These are phyloP conservation scores for Phytophthora boehmeriae DNA, from an alignment of 352 stramenopile genomes.

Conservation along the genomic window DNA sequence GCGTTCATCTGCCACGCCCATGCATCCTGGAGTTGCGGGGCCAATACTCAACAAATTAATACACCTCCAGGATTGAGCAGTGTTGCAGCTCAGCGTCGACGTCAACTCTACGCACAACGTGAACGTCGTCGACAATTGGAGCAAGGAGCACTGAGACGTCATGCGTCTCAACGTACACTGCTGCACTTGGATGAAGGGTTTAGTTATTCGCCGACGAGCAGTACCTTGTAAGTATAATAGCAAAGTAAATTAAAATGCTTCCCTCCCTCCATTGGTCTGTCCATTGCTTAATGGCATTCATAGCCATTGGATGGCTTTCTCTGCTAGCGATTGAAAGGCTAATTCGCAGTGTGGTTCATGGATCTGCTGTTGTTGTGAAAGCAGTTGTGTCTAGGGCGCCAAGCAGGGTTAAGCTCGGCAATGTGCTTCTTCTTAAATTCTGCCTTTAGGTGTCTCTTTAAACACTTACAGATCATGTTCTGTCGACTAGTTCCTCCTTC, in stretches of 20 bases:
- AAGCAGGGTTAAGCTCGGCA: too few relatives aligned
- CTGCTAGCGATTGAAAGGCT: too few relatives aligned
- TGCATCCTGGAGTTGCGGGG: conserved; percentile 7
- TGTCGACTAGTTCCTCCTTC: too few relatives aligned
- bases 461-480: too few relatives aligned
- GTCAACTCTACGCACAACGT: conserved; percentile 36
- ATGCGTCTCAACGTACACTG: conserved; percentile 26
- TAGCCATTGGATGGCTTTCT: too few relatives aligned
- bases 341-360: too few relatives aligned
- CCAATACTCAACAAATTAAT: conserved; percentile 5
- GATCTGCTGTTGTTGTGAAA: too few relatives aligned
- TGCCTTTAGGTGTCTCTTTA: too few relatives aligned
- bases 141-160: conserved; percentile 23
- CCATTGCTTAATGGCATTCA: too few relatives aligned
- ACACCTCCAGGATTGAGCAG: conserved; percentile 26
- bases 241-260: conserved; percentile 17
- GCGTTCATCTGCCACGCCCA: conserved; percentile 1
- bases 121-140: conserved; percentile 35
- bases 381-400: too few relatives aligned
- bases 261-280: background rate
- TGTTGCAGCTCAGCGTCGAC: conserved; percentile 26
- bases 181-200: conserved; percentile 6
- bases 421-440: too few relatives aligned
- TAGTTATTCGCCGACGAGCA: conserved; percentile 19
- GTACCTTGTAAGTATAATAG: conserved; percentile 27